Evolutionary conservation across 2,329 filamentous ascomycete genomes (phyloP).

Genomic region (Fusarium paranaense): DNA sequence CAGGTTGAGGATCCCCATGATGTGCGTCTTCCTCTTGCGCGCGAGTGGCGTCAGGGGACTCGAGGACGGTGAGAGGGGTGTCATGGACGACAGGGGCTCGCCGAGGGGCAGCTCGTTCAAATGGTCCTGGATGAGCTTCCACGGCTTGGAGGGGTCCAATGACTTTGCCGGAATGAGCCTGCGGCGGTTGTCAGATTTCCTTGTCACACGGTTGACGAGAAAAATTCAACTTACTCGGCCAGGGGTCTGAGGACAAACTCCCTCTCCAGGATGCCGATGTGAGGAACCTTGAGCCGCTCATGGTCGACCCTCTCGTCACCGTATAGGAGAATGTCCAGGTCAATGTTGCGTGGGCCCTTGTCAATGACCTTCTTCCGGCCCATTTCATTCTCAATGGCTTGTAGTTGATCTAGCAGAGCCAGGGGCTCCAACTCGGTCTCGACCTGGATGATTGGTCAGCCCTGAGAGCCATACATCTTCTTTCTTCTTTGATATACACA

Average conservation of each 20-base stretch:
- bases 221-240: slow-evolving; percentile 69
- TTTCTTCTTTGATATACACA: slow-evolving; percentile 56
- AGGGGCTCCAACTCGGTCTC: slow-evolving; percentile 82
- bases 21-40: slow-evolving; percentile 72
- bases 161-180: slow-evolving; percentile 68
- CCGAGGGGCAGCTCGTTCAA: slow-evolving; percentile 68
- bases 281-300: slow-evolving; percentile 84
- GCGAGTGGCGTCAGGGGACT: slow-evolving; percentile 69
- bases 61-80: slow-evolving; percentile 60
- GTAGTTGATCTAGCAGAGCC: slow-evolving; percentile 81
- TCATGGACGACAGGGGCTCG: slow-evolving; percentile 67
- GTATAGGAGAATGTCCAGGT: slow-evolving; percentile 92
- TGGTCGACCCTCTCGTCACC: slow-evolving; percentile 73
- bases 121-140: slow-evolving; percentile 71
- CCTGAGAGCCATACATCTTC: neutral
- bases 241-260: slow-evolving; percentile 94
- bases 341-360: slow-evolving; percentile 94
- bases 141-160: slow-evolving; percentile 65
- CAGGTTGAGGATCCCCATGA: slow-evolving; percentile 96
- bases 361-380: slow-evolving; percentile 87
- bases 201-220: neutral
- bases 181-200: slow-evolving; percentile 6
- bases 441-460: slow-evolving; percentile 65
- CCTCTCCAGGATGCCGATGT: slow-evolving; percentile 85
- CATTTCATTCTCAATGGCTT: slow-evolving; percentile 83